phyloP scores from a whole-genome alignment of 1,284 basidiomycete genomes.

The Amylostereum areolatum region DNA sequence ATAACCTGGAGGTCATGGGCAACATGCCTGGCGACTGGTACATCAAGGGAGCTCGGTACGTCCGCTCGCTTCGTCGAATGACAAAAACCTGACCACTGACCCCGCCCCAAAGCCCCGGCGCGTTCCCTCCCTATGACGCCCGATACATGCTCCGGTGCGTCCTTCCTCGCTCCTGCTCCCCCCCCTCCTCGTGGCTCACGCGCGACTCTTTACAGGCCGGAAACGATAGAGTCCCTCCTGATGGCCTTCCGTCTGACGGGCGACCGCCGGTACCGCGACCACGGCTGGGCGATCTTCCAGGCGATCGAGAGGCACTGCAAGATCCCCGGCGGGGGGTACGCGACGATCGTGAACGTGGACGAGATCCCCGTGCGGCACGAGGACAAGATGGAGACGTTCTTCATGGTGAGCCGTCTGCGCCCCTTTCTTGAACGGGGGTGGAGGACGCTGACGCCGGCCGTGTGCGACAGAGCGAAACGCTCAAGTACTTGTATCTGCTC shows the following conservation, averaged over 20 bases:
- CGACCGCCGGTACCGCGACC: slow-evolving; percentile 64
- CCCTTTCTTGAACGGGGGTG: background rate
- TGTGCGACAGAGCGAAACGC: slow-evolving; percentile 25
- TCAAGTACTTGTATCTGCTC: slow-evolving; percentile 65
- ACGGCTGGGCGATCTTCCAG: slow-evolving; percentile 73
- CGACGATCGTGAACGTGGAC: slow-evolving; percentile 48
- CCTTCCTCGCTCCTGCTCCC: slow-evolving; percentile 2
- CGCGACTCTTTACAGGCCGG: too few species aligned
- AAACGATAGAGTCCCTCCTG: slow-evolving; percentile 70
- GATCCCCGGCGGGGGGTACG: slow-evolving; percentile 48
- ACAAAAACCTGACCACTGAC: too few species aligned
- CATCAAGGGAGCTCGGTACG: slow-evolving; percentile 71
- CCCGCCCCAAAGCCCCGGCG: slow-evolving; percentile 51
- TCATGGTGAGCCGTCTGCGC: slow-evolving; percentile 45
- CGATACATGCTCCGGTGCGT: slow-evolving; percentile 81
- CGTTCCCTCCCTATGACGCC: slow-evolving; percentile 65
- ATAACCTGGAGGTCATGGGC: slow-evolving; percentile 32
- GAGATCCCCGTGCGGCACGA: slow-evolving; percentile 24
- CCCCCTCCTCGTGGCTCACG: too few species aligned
- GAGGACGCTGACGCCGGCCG: background rate
- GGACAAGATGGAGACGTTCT: slow-evolving; percentile 67
- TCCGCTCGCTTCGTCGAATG: background rate
- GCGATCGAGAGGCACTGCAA: slow-evolving; percentile 57
- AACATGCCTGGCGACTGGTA: slow-evolving; percentile 70
- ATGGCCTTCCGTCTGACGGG: slow-evolving; percentile 67